Evolutionary conservation across 768 basidiomycete genomes (phyloP).

Genomic region (Boletus pseudo-olivaceus): DNA sequence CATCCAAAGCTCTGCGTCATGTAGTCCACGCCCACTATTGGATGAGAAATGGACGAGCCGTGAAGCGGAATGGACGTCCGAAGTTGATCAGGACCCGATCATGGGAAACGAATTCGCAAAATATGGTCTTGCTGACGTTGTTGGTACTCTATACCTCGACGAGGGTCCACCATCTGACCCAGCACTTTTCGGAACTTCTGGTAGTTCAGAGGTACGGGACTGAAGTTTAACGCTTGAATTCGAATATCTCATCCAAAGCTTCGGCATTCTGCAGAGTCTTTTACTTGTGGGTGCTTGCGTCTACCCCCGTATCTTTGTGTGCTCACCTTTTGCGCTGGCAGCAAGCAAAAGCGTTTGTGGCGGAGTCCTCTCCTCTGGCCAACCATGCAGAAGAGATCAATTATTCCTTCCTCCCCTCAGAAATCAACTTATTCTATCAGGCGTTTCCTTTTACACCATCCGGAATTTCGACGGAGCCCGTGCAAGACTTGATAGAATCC

Average conservation of each 20-base stretch:
- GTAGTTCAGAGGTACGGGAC: slow-evolving; percentile 46
- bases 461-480: slow-evolving; percentile 31
- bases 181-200: slow-evolving; percentile 43
- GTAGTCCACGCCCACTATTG: slow-evolving; percentile 43
- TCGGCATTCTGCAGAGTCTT: slow-evolving; percentile 33
- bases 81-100: neutral
- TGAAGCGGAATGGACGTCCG: slow-evolving; percentile 31
- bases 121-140: slow-evolving; percentile 31
- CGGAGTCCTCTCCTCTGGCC: slow-evolving; percentile 1
- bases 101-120: slow-evolving; percentile 6
- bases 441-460: slow-evolving; percentile 45
- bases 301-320: neutral
- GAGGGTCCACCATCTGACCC: slow-evolving; percentile 19
- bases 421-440: slow-evolving; percentile 41
- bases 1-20: slow-evolving; percentile 38
- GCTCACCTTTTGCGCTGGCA: neutral
- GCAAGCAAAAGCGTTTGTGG: slow-evolving; percentile 7
- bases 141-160: slow-evolving; percentile 47
- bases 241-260: slow-evolving; percentile 1
- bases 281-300: slow-evolving; percentile 34
- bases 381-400: slow-evolving; percentile 37
- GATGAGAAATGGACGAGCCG: slow-evolving; percentile 13
- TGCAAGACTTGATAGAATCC: slow-evolving; percentile 41
- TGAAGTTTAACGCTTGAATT: neutral
- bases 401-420: slow-evolving; percentile 42